Percentiles rank a stretch among this genome's conserved stretches.
Evolutionary conservation across 2,329 filamentous ascomycete species (phyloP).

Genomic region (Epichloe sp.): DNA sequence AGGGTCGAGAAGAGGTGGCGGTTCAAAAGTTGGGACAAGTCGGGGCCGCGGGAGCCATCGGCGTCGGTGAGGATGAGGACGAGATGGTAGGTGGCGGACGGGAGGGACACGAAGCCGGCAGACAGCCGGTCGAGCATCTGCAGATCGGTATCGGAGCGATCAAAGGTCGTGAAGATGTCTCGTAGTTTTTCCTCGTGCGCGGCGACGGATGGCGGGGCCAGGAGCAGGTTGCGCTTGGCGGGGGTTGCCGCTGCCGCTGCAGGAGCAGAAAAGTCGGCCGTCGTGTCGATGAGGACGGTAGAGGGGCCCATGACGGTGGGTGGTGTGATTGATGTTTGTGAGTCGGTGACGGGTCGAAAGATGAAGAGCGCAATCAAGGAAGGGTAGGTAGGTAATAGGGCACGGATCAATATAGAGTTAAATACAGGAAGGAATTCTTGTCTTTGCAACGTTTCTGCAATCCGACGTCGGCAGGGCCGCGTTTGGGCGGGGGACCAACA

Average conservation of each 20-base stretch:
- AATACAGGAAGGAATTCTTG: no score
- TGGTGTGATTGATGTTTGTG: background rate
- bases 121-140: constrained; percentile 96
- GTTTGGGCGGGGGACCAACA: no score
- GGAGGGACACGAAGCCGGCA: constrained; percentile 66
- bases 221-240: constrained; percentile 55
- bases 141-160: constrained; percentile 68
- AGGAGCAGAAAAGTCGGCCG: constrained; percentile 36
- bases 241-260: constrained; percentile 17
- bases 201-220: constrained; percentile 82
- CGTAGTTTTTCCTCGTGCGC: constrained; percentile 69
- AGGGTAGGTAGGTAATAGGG: no score
- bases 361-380: no score
- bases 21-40: constrained; percentile 51
- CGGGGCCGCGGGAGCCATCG: constrained; percentile 47
- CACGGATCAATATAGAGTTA: no score
- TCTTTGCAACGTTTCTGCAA: constrained; percentile 1
- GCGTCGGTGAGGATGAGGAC: constrained; percentile 74
- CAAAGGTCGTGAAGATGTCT: constrained; percentile 55
- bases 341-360: background rate
- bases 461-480: constrained; percentile 1
- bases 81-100: constrained; percentile 65
- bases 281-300: constrained; percentile 40
- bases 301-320: constrained; percentile 34
- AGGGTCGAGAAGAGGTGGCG: constrained; percentile 56